Base-by-base conservation (phyloP, 139 green algal genomes). In the Microglena sp. region DNA sequence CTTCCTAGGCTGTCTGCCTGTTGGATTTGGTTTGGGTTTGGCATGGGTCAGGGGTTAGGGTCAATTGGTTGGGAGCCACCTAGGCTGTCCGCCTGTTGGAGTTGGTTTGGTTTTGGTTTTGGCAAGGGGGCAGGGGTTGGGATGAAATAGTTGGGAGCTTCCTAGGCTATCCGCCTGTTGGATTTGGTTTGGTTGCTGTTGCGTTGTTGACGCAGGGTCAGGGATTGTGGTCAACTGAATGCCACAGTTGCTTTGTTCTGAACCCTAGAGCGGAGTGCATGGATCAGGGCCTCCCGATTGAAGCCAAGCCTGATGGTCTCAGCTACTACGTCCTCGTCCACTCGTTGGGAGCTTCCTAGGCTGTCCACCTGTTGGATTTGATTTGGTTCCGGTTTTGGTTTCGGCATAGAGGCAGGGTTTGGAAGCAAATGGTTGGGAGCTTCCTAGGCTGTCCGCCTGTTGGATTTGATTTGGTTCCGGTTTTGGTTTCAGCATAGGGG, bases 191-290 rank as follows among this genome's bases (percentile, higher is more conserved):
- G n/a, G n/a, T n/a, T n/a, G n/a, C n/a, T n/a, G n/a, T n/a, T n/a
- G n/a, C n/a, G n/a, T n/a, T n/a, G n/a, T n/a, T n/a, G n/a, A n/a
- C n/a, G n/a, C n/a, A n/a, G n/a, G n/a, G n/a, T n/a, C n/a, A n/a
- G n/a, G n/a, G n/a, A n/a, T n/a, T n/a, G n/a, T n/a, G n/a, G n/a
- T n/a, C n/a, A n/a, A n/a, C n/a, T n/a, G n/a, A 35, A 1, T 68
- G 56, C n/a, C n/a, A 98, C 92, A 11, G 90, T 94, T 1, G 92
- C 93, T 76, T 95, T 94, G 73, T 94, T 96, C 54, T 92, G 87
- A 40, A 82, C 28, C 11, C 92, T 76, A 3, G 56, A 26, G 11
- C 75, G 71, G 15, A 98, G 59, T 6, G 76, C 77, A 1, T 91
- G 79, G 29, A 92, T 40, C 32, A 97, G 67, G 28, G 73, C 50